Base-by-base conservation (phyloP, 2,329 filamentous ascomycete genomes). In the Phyllosticta citriasiana region DNA sequence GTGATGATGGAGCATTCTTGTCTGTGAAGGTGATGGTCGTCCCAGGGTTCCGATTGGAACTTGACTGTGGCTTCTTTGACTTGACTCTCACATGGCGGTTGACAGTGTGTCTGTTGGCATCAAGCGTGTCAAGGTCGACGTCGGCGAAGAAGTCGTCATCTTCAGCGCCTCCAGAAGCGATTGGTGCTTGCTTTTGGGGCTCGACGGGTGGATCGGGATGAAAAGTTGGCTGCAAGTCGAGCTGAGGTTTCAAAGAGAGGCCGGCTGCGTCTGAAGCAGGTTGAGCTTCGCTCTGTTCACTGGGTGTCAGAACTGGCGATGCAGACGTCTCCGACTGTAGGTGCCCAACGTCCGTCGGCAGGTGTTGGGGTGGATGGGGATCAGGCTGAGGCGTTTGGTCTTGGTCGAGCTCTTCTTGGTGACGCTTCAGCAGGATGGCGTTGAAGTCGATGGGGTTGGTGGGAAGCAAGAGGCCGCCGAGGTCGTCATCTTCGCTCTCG, bases 21-120 rank as follows among this genome's bases (percentile, higher is more conserved):
- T 89, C 94, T 55, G 90, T 95, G 71, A 97, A 97, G 6, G 91
- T 97, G 64, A 97, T 80, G 12, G 92, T 93, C 27, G 94, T 88
- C 10, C 90, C 86, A 19, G 89, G 84, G 60, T 82, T 78, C 64
- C 89, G 83, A 24, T 83, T 82, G 55, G 91, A 88, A 66, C 90
- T 92, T 14, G 82, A 77, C 22, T 85, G 81, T 59, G 85, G 81
- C 64, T 72, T 73, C 40, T 73, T 73, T 24, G 86, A 83, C 74
- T 95, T 96, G 68, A 95, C 82, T 72, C 93, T 92, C 66, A 99
- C 84, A 71, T 99, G 97, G 65, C 89, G 91, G 72, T 97, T 94
- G 19, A 96, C 79, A 0, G 88, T 93, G 53, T 91, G 80, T 73
- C 93, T 96, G 62, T 82, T 85, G 2, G 88, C 84, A 69, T 91